Conservation (phyloP, 2,329 filamentous ascomycete genomes). For the Penicillium sp. region DNA sequence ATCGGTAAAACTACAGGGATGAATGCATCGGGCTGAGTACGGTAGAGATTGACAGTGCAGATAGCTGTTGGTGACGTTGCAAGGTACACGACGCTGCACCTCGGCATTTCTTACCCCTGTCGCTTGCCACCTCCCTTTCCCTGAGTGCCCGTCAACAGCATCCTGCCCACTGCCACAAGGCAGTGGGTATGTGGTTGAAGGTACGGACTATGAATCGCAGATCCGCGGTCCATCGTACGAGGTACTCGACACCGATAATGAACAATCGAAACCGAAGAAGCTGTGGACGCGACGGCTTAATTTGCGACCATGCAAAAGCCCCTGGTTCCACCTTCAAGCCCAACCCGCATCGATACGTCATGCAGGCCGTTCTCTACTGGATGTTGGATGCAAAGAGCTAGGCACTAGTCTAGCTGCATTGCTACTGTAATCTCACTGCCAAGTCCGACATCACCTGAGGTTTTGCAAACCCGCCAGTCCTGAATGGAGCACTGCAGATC, state of each 20-base stretch:
- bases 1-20: slow-evolving; percentile 7
- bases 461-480: neutral
- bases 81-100: neutral
- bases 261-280: neutral
- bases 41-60: slow-evolving; percentile 10
- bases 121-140: neutral
- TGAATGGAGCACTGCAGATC: slow-evolving; percentile 9
- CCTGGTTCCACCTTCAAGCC: slow-evolving; percentile 3
- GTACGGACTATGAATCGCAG: neutral
- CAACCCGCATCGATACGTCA: neutral
- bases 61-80: neutral
- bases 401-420: neutral
- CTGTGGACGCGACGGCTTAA: neutral
- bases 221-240: neutral
- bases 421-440: neutral
- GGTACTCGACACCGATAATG: neutral
- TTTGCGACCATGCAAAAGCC: slow-evolving; percentile 1
- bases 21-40: slow-evolving; percentile 3
- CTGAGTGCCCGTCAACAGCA: neutral
- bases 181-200: neutral
- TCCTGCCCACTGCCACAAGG: neutral
- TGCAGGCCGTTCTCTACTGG: neutral
- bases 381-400: neutral
- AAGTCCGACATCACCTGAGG: slow-evolving; percentile 1
- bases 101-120: neutral